Conservation (phyloP, 2,329 filamentous ascomycete species). For the Aureobasidium sp. region DNA sequence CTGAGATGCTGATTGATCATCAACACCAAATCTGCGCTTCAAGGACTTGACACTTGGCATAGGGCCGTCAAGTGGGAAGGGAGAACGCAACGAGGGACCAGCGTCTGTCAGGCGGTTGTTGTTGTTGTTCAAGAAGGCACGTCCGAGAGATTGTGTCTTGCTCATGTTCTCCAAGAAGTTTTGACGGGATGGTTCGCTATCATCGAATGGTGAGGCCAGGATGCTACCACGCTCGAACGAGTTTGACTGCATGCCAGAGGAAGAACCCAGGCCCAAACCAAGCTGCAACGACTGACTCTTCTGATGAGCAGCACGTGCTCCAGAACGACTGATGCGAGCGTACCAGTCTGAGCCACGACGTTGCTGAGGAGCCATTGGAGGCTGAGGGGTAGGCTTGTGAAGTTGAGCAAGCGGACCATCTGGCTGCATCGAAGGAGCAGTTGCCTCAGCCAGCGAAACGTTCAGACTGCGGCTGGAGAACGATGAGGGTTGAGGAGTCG, state of each 20-base stretch:
- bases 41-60: conserved; percentile 43
- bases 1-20: conserved; percentile 32
- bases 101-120: conserved; percentile 5
- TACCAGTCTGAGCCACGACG: conserved; percentile 32
- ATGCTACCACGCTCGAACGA: conserved; percentile 15
- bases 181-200: conserved; percentile 21
- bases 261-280: conserved; percentile 32
- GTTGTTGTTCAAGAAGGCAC: conserved; percentile 22
- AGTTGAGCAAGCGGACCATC: conserved; percentile 40
- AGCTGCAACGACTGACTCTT: conserved; percentile 43
- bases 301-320: conserved; percentile 41
- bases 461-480: conserved; percentile 44
- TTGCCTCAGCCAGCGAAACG: conserved; percentile 42
- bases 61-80: conserved; percentile 46
- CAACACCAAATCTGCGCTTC: conserved; percentile 49
- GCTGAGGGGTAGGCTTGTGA: conserved; percentile 23
- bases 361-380: conserved; percentile 23
- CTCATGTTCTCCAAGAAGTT: conserved; percentile 27
- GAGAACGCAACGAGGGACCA: conserved; percentile 38
- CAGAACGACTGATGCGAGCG: conserved; percentile 34
- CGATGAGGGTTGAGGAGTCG: conserved; percentile 19
- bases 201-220: conserved; percentile 37
- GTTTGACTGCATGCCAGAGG: conserved; percentile 8
- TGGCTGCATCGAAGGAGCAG: conserved; percentile 43
- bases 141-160: conserved; percentile 25